Conservation (phyloP, 306 rosid species). For the Cicer pinnatifidum region DNA sequence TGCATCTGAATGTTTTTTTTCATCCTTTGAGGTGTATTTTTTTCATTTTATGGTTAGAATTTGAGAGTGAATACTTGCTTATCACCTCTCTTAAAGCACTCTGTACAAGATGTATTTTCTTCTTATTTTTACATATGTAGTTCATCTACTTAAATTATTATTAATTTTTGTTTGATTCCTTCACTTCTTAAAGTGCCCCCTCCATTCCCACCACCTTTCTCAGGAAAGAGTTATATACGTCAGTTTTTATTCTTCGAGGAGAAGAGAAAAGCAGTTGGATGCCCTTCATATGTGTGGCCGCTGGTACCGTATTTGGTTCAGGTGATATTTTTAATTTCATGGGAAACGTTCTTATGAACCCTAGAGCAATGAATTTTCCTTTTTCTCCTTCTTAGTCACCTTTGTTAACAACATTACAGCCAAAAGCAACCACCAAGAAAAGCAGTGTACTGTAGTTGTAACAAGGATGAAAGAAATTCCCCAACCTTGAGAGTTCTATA, state of each 20-base stretch:
- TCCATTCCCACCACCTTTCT: slow-evolving; percentile 88
- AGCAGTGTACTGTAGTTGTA: neutral
- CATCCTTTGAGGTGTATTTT: slow-evolving; percentile 26
- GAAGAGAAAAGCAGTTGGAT: slow-evolving; percentile 77
- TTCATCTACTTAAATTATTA: slow-evolving; percentile 43
- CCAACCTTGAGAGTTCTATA: neutral
- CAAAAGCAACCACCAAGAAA: slow-evolving; percentile 25
- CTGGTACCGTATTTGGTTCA: slow-evolving; percentile 58
- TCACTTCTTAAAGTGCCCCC: slow-evolving; percentile 88
- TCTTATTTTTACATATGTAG: neutral
- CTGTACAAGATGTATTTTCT: neutral
- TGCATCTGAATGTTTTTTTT: slow-evolving; percentile 30
- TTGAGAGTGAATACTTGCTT: slow-evolving; percentile 29
- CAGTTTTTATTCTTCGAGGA: slow-evolving; percentile 59
- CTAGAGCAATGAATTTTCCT: slow-evolving; percentile 18
- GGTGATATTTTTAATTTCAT: slow-evolving; percentile 59
- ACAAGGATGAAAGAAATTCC: slow-evolving; percentile 16
- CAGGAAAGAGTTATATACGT: slow-evolving; percentile 77
- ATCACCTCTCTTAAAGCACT: slow-evolving; percentile 21
- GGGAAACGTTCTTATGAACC: slow-evolving; percentile 41
- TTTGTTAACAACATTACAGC: slow-evolving; percentile 14
- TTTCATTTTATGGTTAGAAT: slow-evolving; percentile 35
- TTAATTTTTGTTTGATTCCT: slow-evolving; percentile 53
- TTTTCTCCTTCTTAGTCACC: slow-evolving; percentile 20
- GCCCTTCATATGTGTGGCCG: slow-evolving; percentile 83